Evolutionary conservation across 306 rosid genomes (phyloP), one percentile per base, ranked within the genome.

Genomic region (Adenanthera pavonina): DNA sequence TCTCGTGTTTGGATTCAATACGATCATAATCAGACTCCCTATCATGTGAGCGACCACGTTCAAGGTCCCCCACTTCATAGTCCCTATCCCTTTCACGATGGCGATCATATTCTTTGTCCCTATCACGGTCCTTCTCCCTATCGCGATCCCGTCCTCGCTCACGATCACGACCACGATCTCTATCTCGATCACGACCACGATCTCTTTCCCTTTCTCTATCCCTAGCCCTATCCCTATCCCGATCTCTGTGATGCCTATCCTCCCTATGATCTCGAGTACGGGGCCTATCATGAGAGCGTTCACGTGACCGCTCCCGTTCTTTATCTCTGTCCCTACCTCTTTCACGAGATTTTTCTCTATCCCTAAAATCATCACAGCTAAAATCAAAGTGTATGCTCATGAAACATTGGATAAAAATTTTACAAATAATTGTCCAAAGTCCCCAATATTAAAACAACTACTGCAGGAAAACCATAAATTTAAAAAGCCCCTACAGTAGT

Each of bases 231-330:
- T 62, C 70, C 80, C 94, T 96, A 69, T 96, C 98, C 43, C 99
- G 91, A 76, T 96, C 99, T 85, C 95, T 90, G 85, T 91, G 97
- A 85, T 91, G 98, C 61, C 92, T 89, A 43, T 96, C 99, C 81
- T 96, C 99, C 76, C 92, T 89, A 66, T 89, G 83, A 52, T 96
- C 99, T 64, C 95, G 98, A 80, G 91, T 97, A 86, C 91, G 87
- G 66, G 77, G 82, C 80, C 92, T 96, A 57, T 94, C 98, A 69
- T 82, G 92, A 77, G 97, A 89, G 15, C 84, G 92, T 66, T 95
- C 98, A 7, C 78, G 89, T 0, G 99, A 93, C 49, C 80, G 88
- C 87, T 89, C 97, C 17, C 75, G 84, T 60, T 90, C 98, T 87
- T 80, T 89, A 25, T 93, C 97, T 84, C 67, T 89, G 59, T 91